Conservation (phyloP, 495 filamentous ascomycete genomes). For the Hypoxylon rickii region DNA sequence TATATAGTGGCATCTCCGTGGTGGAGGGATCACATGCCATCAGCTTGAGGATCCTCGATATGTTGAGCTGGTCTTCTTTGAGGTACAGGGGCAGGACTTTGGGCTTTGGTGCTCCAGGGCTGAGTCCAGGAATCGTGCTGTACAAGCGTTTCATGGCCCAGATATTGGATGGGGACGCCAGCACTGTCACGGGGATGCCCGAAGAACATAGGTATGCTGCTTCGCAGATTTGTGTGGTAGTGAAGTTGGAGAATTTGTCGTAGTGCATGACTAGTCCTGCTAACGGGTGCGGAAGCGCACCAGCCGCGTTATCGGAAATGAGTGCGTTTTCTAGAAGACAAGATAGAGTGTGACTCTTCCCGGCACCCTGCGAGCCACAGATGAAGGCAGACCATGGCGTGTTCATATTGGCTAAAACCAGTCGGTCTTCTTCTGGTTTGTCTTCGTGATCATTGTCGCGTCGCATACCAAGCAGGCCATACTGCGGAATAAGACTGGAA, state of each 20-base stretch:
- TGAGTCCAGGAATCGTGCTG: conserved; percentile 38
- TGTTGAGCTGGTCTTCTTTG: conserved; percentile 53
- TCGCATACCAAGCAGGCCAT: conserved; percentile 19
- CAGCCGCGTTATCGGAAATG: conserved; percentile 17
- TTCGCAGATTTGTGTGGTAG: conserved; percentile 49
- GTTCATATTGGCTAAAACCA: conserved; percentile 60
- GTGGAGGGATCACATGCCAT: conserved; percentile 55
- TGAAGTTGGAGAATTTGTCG: conserved; percentile 50
- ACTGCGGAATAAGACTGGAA: conserved; percentile 10
- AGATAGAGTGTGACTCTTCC: conserved; percentile 66
- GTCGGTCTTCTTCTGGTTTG: conserved; percentile 37
- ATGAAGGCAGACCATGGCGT: conserved; percentile 63
- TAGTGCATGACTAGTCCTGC: conserved; percentile 62
- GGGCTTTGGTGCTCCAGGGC: conserved; percentile 39
- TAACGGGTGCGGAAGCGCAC: conserved; percentile 43
- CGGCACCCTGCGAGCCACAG: conserved; percentile 66
- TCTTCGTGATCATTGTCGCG: background rate
- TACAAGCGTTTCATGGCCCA: conserved; percentile 25
- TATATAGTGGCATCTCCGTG: conserved; percentile 53
- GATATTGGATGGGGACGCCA: conserved; percentile 59
- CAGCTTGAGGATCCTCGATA: conserved; percentile 56
- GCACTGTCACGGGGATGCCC: conserved; percentile 53
- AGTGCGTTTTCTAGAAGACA: conserved; percentile 63
- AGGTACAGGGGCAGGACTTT: conserved; percentile 52
- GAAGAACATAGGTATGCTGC: conserved; percentile 58